Conservation (phyloP, 2,329 filamentous ascomycete species). For the Cercospora beticola region DNA sequence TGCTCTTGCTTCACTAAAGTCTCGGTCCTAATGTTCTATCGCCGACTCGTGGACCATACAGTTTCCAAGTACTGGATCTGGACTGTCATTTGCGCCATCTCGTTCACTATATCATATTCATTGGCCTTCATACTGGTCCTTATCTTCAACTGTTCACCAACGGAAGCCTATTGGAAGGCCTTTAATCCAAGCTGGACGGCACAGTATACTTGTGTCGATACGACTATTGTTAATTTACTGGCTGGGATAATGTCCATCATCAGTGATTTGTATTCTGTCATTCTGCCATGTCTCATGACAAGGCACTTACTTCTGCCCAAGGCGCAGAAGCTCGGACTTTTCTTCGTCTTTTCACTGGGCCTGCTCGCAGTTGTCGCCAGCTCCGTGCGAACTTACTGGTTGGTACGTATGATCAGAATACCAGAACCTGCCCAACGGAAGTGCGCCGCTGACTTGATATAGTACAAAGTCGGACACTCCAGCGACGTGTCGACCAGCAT, state of each 20-base stretch:
- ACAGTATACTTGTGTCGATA: constrained; percentile 40
- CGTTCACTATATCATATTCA: constrained; percentile 42
- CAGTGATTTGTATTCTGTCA: constrained; percentile 44
- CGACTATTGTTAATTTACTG: constrained; percentile 41
- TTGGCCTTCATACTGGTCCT: constrained; percentile 39
- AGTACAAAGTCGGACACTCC: constrained; percentile 31
- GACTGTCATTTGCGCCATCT: constrained; percentile 41
- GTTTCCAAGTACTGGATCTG: constrained; percentile 40
- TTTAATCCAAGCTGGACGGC: constrained; percentile 40
- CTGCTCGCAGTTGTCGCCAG: constrained; percentile 36
- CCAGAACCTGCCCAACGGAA: not conserved
- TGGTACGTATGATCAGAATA: constrained; percentile 9
- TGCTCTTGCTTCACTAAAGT: constrained; percentile 39
- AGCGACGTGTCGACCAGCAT: constrained; percentile 46
- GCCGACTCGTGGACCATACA: constrained; percentile 41
- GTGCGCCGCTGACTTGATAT: not conserved
- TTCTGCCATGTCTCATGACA: constrained; percentile 47
- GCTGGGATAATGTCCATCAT: constrained; percentile 42
- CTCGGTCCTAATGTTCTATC: constrained; percentile 45
- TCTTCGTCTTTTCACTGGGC: constrained; percentile 41
- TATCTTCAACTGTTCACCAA: constrained; percentile 43
- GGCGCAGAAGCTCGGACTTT: constrained; percentile 47
- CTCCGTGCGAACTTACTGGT: constrained; percentile 40
- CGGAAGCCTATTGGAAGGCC: constrained; percentile 44
- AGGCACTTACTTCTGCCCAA: constrained; percentile 46